phyloP scores from a whole-genome alignment of 345 rosid genomes.

The Eutrema heterophyllum region DNA sequence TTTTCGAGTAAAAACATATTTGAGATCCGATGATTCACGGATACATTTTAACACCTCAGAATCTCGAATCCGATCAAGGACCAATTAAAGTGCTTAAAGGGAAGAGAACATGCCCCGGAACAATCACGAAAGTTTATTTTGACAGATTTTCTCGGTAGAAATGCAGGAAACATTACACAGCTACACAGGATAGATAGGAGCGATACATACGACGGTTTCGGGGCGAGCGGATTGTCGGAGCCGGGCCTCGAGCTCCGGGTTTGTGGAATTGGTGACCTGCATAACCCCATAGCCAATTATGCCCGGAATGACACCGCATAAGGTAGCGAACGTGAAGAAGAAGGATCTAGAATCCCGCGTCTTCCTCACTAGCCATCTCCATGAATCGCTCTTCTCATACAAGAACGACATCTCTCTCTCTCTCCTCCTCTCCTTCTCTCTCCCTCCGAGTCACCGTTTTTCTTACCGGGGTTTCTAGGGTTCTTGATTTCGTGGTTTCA shows the following conservation, averaged over 20 bases:
- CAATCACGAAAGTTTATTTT: background rate
- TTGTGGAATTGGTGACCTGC: slow-evolving; percentile 73
- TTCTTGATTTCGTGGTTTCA: slow-evolving; percentile 10
- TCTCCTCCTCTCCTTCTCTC: background rate
- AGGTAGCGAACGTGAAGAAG: slow-evolving; percentile 82
- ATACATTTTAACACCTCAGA: background rate
- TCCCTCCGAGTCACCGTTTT: slow-evolving; percentile 2
- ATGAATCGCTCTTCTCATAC: slow-evolving; percentile 65
- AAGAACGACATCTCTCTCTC: slow-evolving; percentile 41
- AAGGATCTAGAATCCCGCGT: slow-evolving; percentile 82
- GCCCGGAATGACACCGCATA: slow-evolving; percentile 90
- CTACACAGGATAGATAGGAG: background rate
- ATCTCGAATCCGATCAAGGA: slow-evolving; percentile 9
- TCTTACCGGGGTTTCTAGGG: slow-evolving; percentile 31
- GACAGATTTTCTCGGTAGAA: background rate
- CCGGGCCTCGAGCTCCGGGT: slow-evolving; percentile 73
- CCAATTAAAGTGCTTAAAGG: background rate
- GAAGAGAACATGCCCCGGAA: background rate
- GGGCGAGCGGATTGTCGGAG: slow-evolving; percentile 81
- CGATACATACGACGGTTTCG: slow-evolving; percentile 54
- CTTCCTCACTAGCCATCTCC: slow-evolving; percentile 79
- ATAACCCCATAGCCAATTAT: slow-evolving; percentile 82
- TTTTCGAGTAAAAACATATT: background rate
- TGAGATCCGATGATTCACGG: background rate
- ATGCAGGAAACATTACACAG: background rate